Base-by-base conservation (phyloP, 306 rosid genomes). In the Cajanus cajan region DNA sequence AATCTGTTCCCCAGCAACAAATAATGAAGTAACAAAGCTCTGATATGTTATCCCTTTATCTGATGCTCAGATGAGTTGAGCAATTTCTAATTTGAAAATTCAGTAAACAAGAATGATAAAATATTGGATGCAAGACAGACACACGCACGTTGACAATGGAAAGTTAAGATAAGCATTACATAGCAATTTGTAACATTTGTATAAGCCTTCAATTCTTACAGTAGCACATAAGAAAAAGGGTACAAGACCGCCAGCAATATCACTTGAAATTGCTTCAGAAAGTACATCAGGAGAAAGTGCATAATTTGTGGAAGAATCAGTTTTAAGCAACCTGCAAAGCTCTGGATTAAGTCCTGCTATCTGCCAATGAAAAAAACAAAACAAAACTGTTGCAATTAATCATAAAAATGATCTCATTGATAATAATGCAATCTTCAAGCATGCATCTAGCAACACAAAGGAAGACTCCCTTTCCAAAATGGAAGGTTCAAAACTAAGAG, bases 161-260 rank as follows among this genome's bases (percentile, higher is more conserved):
- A 59, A 31, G 7, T 57, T 71, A 22, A 80, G 68, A 3, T 21
- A 19, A 70, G 59, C 68, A 81, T 19, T 40, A 68, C 52, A 71
- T 34, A 58, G 37, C 2, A 66, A 40, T 63, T 45, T 47, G 24
- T 54, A 50, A 77, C 77, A 70, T 37, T 59, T 74, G 74, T 33
- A 58, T 73, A 74, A 67, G 50, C 40, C 15, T 44, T 66, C 45
- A 50, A 61, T 78, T 78, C 95, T 86, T 92, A 94, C 97, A 2
- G 94, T 88, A 62, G 94, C 97, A 74, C 98, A 92, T 82, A 94
- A 84, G 97, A 94, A 92, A 85, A 94, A 85, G 37, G 98, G 97
- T 79, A 92, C 82, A 44, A 92, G 84, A 80, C 92, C 97, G 8
- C 58, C 67, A 80, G 91, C 82, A 37, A 85, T 76, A 73, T 94